These are phyloP conservation scores for Eutrema japonicum DNA, from an alignment of 345 rosid species.

Conservation along the genomic window DNA sequence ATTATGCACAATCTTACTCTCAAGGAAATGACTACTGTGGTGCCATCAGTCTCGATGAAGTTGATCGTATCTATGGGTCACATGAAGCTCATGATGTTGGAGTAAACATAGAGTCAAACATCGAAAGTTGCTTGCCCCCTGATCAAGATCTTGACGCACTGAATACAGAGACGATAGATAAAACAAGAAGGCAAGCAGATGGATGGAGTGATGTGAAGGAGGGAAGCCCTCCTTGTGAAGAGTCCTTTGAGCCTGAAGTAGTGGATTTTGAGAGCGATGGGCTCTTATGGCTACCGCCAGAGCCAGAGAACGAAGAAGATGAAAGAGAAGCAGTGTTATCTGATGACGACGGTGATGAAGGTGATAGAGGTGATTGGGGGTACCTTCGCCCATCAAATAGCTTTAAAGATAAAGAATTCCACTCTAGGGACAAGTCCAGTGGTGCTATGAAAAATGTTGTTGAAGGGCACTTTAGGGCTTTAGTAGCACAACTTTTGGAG, in stretches of 20 bases:
- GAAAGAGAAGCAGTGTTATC: conserved; percentile 78
- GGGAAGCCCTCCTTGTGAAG: conserved; percentile 50
- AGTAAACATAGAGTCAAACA: conserved; percentile 50
- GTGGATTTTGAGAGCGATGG: conserved; percentile 90
- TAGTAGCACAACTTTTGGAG: conserved; percentile 77
- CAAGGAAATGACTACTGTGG: conserved; percentile 62
- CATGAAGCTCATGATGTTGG: conserved; percentile 55
- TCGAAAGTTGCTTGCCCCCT: conserved; percentile 49
- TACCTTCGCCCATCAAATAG: conserved; percentile 68
- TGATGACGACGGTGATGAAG: conserved; percentile 70
- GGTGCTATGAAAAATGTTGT: conserved; percentile 86
- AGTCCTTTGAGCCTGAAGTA: conserved; percentile 60
- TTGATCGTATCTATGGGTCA: conserved; percentile 52
- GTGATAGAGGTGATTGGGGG: conserved; percentile 80
- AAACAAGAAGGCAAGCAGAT: conserved; percentile 47
- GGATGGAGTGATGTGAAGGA: conserved; percentile 53
- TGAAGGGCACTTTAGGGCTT: conserved; percentile 89
- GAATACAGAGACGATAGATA: conserved; percentile 46
- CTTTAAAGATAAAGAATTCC: conserved; percentile 67
- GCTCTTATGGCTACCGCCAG: conserved; percentile 88
- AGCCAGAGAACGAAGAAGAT: conserved; percentile 94
- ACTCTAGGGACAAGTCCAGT: conserved; percentile 57
- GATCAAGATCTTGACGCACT: conserved; percentile 52
- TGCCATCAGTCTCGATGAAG: conserved; percentile 51
- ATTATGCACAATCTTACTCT: conserved; percentile 59